Evolutionary conservation across 805 yeast genomes (phyloP), one percentile per base, ranked within the genome.

Genomic region (Lachancea sp.): DNA sequence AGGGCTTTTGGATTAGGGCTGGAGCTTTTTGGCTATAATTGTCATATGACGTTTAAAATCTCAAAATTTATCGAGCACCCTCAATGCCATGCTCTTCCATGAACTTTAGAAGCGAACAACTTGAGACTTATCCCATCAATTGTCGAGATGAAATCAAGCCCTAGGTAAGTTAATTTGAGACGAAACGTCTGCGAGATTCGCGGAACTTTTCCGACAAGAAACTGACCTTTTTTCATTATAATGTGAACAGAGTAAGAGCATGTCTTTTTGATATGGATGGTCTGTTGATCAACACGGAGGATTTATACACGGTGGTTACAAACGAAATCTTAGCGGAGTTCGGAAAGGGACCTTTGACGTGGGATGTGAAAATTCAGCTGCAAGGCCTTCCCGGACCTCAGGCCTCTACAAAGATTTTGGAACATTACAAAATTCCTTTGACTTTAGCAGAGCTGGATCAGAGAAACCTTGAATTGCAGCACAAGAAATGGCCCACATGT

Each of bases 321-420:
- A 77, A 84, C 41, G 82, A 79, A 44, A 64, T 86, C 2, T 71
- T 93, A 20, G 77, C 78, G 12, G 69, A 72, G 44, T 83, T 78
- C 58, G 86, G 84, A 9, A 85, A 82, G 58, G 95, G 95, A 0
- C 82, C 85, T 2, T 73, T 85, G 51, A 82, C 93, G 0, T 91
- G 98, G 97, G 95, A 86, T 51, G 77, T 90, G 41, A 93, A 93
- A 65, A 72, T 88, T 49, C 74, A 82, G 51, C 67, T 93, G 22
- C 98, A 93, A 68, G 99, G 99, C 0, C 72, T 87, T 36, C 97
- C 98, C 1, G 97, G 95, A 0, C 75, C 80, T 1, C 82, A 75
- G 32, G 86, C 96, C 6, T 73, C 82, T 13, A 72, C 73, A 43
- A 69, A 74, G 33, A 74, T 90, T 39, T 72, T 93, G 41, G 79